A percentile compares a stretch with the other conserved stretches of the same genome.
Conservation (phyloP, 139 green algal species). For the Ostreobium quekettii region DNA sequence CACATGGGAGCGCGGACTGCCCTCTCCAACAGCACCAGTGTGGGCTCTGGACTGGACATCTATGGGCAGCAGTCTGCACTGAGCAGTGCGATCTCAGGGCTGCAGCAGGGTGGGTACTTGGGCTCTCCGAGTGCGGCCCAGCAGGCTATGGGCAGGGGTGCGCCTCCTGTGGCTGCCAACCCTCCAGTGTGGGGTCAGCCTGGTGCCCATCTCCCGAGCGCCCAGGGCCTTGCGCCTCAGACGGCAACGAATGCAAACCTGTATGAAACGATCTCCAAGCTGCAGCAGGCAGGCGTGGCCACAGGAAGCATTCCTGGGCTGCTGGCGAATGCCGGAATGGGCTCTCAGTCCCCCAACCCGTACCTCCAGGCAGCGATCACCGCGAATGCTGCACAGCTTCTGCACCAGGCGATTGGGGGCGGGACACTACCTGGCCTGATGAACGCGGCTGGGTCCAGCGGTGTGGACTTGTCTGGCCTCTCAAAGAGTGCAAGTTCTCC, state of each 20-base stretch:
- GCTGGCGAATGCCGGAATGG: constrained; percentile 7
- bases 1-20: no score
- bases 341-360: no score
- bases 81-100: no score
- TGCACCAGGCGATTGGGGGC: background rate
- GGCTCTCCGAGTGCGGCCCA: background rate
- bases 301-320: constrained; percentile 1
- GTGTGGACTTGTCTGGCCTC: background rate
- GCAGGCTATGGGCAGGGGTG: no score
- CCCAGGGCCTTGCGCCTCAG: background rate
- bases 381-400: background rate
- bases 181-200: no score
- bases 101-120: background rate
- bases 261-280: constrained; percentile 8
- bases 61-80: constrained; percentile 11
- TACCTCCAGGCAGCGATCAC: no score
- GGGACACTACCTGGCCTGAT: background rate
- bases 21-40: background rate
- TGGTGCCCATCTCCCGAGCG: background rate
- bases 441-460: background rate
- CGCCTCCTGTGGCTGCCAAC: background rate
- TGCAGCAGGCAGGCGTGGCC: background rate
- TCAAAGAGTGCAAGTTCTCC: background rate
- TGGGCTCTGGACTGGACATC: constrained; percentile 11
- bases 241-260: no score